These are phyloP conservation scores for Teratosphaeria zuluensis DNA, from an alignment of 2,329 filamentous ascomycete genomes.

Conservation along the genomic window DNA sequence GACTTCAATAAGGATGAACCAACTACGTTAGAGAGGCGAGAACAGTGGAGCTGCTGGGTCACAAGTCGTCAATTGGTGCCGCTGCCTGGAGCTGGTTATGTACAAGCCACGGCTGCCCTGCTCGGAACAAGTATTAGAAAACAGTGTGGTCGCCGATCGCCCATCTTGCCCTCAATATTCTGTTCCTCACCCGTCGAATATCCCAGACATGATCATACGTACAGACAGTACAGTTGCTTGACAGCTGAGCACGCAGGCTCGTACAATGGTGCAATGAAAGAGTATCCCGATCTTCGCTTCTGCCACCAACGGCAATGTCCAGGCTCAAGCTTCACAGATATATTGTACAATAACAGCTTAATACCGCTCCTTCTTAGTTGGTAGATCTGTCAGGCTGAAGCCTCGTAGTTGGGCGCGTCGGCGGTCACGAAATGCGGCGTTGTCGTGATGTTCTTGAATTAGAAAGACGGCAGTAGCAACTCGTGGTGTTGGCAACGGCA, in stretches of 20 bases:
- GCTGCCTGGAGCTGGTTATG: background rate
- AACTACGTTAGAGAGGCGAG: background rate
- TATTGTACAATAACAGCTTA: background rate
- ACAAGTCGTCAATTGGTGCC: background rate
- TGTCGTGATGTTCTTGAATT: too few species aligned
- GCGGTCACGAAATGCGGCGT: background rate
- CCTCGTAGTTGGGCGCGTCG: background rate
- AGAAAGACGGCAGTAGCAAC: too few species aligned
- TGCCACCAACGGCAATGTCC: background rate
- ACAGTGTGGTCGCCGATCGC: background rate
- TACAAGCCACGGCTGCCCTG: background rate
- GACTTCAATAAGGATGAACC: background rate
- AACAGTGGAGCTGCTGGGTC: background rate
- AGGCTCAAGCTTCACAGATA: background rate
- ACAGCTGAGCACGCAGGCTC: slow-evolving; percentile 1
- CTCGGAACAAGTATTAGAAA: background rate
- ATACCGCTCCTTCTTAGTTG: background rate
- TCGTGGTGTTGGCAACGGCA: too few species aligned
- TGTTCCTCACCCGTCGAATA: background rate
- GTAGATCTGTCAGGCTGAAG: background rate
- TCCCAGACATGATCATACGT: background rate
- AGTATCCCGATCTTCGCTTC: background rate
- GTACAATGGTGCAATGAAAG: background rate
- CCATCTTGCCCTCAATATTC: background rate
- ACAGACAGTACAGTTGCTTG: background rate